These are phyloP conservation scores for Aspergillus fumigatus DNA, from an alignment of 2,329 filamentous ascomycete genomes.

Conservation along the genomic window DNA sequence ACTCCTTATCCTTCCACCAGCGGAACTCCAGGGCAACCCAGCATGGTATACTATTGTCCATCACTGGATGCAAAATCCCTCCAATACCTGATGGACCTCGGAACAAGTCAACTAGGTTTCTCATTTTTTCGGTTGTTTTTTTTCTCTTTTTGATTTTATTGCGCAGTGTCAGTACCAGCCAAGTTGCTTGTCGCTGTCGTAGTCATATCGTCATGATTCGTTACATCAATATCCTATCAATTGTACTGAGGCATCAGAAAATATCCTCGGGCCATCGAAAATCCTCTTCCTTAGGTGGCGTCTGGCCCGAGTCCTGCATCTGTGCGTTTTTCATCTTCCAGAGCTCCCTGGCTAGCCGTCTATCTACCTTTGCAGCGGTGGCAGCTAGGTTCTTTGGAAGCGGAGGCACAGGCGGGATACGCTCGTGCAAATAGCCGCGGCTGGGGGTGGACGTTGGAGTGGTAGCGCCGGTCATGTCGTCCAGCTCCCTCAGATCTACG, in stretches of 20 bases:
- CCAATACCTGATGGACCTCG: too few species aligned
- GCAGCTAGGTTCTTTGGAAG: conserved; percentile 31
- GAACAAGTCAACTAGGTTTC: neutral
- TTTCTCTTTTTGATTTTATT: neutral
- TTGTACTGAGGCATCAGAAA: conserved; percentile 26
- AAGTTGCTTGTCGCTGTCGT: neutral
- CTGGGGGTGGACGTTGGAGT: conserved; percentile 14
- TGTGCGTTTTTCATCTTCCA: conserved; percentile 14
- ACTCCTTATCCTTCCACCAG: neutral
- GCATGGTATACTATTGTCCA: neutral
- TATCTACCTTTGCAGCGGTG: conserved; percentile 25
- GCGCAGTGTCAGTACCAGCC: neutral
- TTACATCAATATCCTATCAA: conserved; percentile 2
- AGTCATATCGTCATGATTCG: conserved; percentile 5
- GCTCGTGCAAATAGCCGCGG: conserved; percentile 19
- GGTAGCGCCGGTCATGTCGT: conserved; percentile 3
- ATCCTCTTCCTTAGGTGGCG: neutral
- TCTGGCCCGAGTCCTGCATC: neutral
- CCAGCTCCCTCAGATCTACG: conserved; percentile 14
- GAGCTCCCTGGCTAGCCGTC: conserved; percentile 17
- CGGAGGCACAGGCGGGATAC: conserved; percentile 39
- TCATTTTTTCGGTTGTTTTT: neutral
- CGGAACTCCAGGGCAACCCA: neutral
- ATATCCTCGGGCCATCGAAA: conserved; percentile 44
- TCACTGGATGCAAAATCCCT: neutral